Evolutionary conservation across 768 basidiomycete genomes (phyloP).

Genomic region (Multifurca ochricompacta): DNA sequence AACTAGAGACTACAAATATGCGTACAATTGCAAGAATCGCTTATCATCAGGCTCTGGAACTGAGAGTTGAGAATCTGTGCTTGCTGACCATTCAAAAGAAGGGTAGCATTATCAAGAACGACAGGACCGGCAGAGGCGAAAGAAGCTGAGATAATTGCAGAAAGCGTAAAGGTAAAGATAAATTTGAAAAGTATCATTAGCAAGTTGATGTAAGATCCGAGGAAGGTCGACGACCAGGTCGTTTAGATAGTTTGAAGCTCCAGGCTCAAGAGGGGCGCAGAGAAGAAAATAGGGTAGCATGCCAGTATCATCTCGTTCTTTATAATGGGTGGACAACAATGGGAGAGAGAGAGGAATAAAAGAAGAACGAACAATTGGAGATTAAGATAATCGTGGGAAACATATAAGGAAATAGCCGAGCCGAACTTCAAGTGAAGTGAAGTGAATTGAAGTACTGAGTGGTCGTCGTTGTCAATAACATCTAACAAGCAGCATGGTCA

Average conservation of each 20-base stretch:
- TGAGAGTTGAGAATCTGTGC: conserved; percentile 46
- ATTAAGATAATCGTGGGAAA: conserved; percentile 11
- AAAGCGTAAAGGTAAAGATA: conserved; percentile 22
- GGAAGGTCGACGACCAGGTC: conserved; percentile 7
- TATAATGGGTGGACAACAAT: too few species aligned
- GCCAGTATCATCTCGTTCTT: too few species aligned
- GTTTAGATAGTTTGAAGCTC: conserved; percentile 6
- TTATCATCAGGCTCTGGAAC: conserved; percentile 34
- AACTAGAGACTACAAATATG: conserved; percentile 10
- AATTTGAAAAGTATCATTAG: conserved; percentile 18
- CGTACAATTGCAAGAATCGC: conserved; percentile 40
- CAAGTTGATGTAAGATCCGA: neutral
- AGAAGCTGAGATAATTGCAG: conserved; percentile 22
- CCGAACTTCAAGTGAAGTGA: conserved; percentile 7
- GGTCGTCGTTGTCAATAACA: conserved; percentile 29
- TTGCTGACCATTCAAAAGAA: conserved; percentile 40
- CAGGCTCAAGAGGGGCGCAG: conserved; percentile 10
- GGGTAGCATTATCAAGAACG: conserved; percentile 33
- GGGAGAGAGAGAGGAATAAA: neutral
- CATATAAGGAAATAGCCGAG: conserved; percentile 9
- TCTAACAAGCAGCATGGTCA: conserved; percentile 31
- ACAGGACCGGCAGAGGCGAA: conserved; percentile 29
- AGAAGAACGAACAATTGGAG: too few species aligned
- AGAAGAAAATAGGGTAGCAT: neutral
- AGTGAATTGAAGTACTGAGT: conserved; percentile 19